A percentile compares a stretch with the other conserved stretches of the same genome.
Evolutionary conservation across 306 rosid species (phyloP).

Genomic region (Trifolium pratense): DNA sequence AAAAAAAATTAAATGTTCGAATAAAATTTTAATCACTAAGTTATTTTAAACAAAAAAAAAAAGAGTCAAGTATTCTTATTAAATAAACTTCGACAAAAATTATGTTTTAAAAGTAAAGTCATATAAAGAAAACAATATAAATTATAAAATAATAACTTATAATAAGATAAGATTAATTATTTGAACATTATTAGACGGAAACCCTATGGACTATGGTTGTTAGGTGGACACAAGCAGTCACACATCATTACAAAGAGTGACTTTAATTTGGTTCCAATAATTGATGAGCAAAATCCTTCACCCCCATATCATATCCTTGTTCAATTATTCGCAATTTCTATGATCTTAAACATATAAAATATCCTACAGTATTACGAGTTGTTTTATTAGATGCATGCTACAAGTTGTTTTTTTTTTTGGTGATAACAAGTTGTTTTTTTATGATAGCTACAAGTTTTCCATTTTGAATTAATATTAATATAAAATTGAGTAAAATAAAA

Average conservation of each 20-base stretch:
- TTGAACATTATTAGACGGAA: background rate
- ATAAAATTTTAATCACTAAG: no score
- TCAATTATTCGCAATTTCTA: constrained; percentile 18
- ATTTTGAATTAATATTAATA: background rate
- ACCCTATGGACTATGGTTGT: background rate
- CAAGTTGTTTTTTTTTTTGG: no score
- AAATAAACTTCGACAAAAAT: no score
- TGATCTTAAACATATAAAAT: background rate
- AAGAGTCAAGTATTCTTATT: no score
- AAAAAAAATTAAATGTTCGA: no score
- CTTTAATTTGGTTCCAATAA: constrained; percentile 31
- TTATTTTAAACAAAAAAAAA: no score
- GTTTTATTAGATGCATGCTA: no score
- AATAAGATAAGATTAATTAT: no score
- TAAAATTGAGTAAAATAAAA: background rate
- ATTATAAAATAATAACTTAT: background rate
- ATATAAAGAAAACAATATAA: background rate
- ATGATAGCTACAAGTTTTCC: background rate
- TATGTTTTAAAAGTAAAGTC: background rate
- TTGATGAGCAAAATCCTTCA: constrained; percentile 41
- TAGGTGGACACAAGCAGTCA: constrained; percentile 8
- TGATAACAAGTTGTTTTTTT: no score
- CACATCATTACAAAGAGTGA: constrained; percentile 39
- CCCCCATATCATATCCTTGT: constrained; percentile 25
- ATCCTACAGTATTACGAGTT: background rate